Base-by-base conservation (phyloP, 257 asterid species). In the Misopates orontium region DNA sequence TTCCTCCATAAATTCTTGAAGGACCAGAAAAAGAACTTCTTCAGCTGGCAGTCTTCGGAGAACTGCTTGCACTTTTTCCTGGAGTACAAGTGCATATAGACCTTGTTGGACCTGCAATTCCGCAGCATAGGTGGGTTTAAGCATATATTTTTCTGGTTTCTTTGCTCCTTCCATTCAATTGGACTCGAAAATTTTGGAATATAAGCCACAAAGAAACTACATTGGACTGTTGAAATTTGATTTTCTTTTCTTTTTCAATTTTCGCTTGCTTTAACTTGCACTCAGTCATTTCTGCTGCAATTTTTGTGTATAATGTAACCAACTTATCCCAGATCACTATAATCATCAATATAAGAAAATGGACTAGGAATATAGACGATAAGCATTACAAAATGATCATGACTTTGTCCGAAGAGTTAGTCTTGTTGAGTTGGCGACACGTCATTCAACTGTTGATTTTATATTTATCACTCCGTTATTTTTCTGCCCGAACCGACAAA, bases 11-110 rank as follows among this genome's bases (percentile, higher is more conserved):
- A 73, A 69, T 64, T 70, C 51, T 64, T 53, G 71, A 74, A 91
- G 96, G 98, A 32, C 96, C 99, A 60, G 99, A 90, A 56, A 86
- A 84, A 51, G 97, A 94, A 86, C 87, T 94, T 56, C 79, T 59
- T 75, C 99, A 90, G 65, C 78, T 94, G 75, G 80, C 81, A 36
- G 90, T 79, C 68, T 90, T 94, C 42, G 87, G 88, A 36, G 99
- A 94, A 69, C 73, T 94, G 61, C 81, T 18, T 58, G 93, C 95
- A 59, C 90, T 94, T 73, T 83, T 90, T 67, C 97, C 97, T 8
- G 89, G 89, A 52, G 81, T 77, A 60, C 63, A 61, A 68, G 44
- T 94, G 52, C 83, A 73, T 54, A 80, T 94, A 49, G 95, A 86
- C 63, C 75, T 94, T 70, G 82, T 94, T 74, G 99, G 99, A 62